phyloP scores from a whole-genome alignment of 2,329 filamentous ascomycete species.

The Fusarium bulbicola region DNA sequence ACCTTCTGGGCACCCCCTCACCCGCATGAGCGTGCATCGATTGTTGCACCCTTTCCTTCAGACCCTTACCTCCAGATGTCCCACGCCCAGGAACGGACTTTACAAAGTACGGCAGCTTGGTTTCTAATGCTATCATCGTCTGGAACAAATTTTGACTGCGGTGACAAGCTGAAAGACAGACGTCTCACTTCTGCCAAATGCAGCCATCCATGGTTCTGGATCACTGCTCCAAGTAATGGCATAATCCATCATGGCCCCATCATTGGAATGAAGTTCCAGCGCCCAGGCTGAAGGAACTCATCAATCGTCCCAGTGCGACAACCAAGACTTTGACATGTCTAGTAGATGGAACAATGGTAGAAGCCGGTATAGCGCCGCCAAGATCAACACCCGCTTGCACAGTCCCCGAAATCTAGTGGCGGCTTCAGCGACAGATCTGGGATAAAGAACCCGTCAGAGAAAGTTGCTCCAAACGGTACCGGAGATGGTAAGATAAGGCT shows the following conservation, averaged over 20 bases:
- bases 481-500: constrained; percentile 10
- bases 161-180: neutral
- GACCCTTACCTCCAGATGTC: constrained; percentile 12
- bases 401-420: constrained; percentile 19
- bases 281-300: constrained; percentile 28
- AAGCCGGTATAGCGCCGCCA: constrained; percentile 12
- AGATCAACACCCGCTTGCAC: constrained; percentile 13
- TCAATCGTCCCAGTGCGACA: constrained; percentile 9
- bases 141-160: neutral
- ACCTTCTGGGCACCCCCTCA: neutral
- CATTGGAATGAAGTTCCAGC: constrained; percentile 33
- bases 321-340: constrained; percentile 19
- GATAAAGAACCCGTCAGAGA: constrained; percentile 7
- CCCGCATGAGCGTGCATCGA: constrained; percentile 13
- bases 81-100: constrained; percentile 24
- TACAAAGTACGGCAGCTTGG: neutral
- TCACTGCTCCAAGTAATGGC: constrained; percentile 6
- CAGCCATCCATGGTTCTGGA: constrained; percentile 18
- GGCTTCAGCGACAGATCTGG: constrained; percentile 22
- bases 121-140: neutral
- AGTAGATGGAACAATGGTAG: constrained; percentile 21
- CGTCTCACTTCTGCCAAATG: constrained; percentile 5
- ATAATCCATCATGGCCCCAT: constrained; percentile 20
- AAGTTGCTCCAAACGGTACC: constrained; percentile 3
- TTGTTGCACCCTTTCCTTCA: constrained; percentile 3